phyloP scores from a whole-genome alignment of 1,284 basidiomycete genomes.

The Apiotrichum mycotoxinovorans region DNA sequence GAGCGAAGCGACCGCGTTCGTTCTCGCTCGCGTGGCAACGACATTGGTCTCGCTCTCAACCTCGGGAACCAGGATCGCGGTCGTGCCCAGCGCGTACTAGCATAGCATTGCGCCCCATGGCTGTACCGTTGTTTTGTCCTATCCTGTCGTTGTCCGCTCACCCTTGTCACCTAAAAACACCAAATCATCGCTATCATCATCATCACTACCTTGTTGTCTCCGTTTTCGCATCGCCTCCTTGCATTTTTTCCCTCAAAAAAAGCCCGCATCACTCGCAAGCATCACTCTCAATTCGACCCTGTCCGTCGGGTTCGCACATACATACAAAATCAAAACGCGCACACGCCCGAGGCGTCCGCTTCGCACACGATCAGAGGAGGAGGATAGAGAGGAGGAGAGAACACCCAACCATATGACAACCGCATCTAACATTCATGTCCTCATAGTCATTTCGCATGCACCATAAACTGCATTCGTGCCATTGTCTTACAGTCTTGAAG shows the following conservation, averaged over 20 bases:
- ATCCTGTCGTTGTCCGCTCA: not conserved
- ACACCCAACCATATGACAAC: no score
- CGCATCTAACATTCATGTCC: no score
- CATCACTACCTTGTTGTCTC: not conserved
- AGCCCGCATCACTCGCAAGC: no score
- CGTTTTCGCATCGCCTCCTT: not conserved
- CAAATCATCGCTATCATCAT: not conserved
- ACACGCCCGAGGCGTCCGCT: no score
- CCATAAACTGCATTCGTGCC: no score
- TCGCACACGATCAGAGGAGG: no score
- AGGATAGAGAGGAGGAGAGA: no score
- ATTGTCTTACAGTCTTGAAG: no score
- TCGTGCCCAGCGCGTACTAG: conserved; percentile 9
- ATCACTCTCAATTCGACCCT: no score
- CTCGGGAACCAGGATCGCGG: conserved; percentile 7
- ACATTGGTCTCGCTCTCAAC: conserved; percentile 13
- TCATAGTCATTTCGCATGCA: no score
- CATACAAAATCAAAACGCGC: no score
- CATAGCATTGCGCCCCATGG: not conserved
- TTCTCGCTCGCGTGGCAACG: conserved; percentile 5
- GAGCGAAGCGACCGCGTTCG: conserved; percentile 11
- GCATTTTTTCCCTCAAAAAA: not conserved
- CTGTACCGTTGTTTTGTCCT: not conserved
- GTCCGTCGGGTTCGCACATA: no score
- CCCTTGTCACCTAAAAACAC: not conserved